A percentile compares a stretch with the other conserved stretches of the same genome.
Conservation (phyloP, 768 basidiomycete genomes). For the Boletus barrowsii region DNA sequence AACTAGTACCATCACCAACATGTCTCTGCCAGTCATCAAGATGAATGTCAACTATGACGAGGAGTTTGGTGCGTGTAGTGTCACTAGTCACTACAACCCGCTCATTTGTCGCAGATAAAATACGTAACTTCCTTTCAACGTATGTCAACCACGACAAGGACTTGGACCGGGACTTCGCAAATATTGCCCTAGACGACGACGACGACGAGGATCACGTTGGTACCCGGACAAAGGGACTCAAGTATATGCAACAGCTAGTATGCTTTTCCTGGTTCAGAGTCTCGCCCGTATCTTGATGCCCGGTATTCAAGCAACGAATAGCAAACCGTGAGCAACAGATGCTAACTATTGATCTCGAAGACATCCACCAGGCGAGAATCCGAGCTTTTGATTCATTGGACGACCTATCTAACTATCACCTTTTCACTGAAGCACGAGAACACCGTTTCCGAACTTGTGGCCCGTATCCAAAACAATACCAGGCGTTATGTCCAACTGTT, state of each 20-base stretch:
- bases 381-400: conserved; percentile 1
- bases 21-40: conserved; percentile 64
- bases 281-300: conserved; percentile 18
- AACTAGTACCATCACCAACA: conserved; percentile 33
- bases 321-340: conserved; percentile 93
- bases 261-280: conserved; percentile 29
- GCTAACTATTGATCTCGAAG: conserved; percentile 85
- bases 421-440: conserved; percentile 55
- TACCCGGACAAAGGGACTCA: conserved; percentile 44
- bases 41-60: conserved; percentile 64
- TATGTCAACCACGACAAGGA: conserved; percentile 68
- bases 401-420: conserved; percentile 7
- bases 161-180: conserved; percentile 61
- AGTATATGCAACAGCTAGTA: conserved; percentile 86
- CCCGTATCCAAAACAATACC: conserved; percentile 78
- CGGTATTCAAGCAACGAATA: conserved; percentile 68
- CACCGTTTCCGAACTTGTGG: conserved; percentile 68
- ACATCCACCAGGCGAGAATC: conserved; percentile 64
- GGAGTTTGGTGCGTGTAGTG: conserved; percentile 56
- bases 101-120: conserved; percentile 48
- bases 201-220: conserved; percentile 34
- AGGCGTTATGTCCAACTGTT: conserved; percentile 90
- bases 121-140: conserved; percentile 66
- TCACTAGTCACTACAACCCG: background rate
- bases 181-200: conserved; percentile 63